phyloP scores from a whole-genome alignment of 345 rosid genomes.

The Lagerstroemia speciosa region DNA sequence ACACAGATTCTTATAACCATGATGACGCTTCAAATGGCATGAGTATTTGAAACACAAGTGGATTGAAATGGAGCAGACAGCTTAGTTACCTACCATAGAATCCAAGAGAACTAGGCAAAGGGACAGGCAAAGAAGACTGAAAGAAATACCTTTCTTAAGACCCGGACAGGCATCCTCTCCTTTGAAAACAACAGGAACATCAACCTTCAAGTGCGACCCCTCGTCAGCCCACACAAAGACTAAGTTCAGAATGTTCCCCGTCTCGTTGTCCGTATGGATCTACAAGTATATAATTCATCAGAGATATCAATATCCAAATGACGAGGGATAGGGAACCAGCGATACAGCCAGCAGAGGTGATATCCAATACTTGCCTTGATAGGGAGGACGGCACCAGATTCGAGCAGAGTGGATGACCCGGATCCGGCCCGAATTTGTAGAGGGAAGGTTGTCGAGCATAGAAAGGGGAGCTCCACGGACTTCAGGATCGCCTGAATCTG shows the following conservation, averaged over 20 bases:
- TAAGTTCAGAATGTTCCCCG: constrained; percentile 72
- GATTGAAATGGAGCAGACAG: neutral
- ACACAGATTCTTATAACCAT: neutral
- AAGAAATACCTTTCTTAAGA: constrained; percentile 57
- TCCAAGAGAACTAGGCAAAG: neutral
- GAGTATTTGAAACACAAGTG: neutral
- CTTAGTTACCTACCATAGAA: neutral
- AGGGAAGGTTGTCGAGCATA: constrained; percentile 68
- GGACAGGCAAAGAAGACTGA: neutral
- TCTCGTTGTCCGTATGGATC: constrained; percentile 77
- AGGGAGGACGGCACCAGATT: constrained; percentile 75
- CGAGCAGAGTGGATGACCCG: constrained; percentile 51
- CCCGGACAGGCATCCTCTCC: constrained; percentile 72
- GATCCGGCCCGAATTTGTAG: constrained; percentile 85
- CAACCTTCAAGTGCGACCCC: constrained; percentile 62
- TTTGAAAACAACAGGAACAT: constrained; percentile 76
- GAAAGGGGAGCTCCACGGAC: constrained; percentile 52
- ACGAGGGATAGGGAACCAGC: neutral
- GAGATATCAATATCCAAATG: neutral
- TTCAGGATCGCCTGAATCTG: constrained; percentile 64
- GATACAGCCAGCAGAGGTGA: neutral
- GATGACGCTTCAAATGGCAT: neutral
- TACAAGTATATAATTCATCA: constrained; percentile 13
- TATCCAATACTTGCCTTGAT: constrained; percentile 40
- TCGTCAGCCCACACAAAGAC: constrained; percentile 89